These are phyloP conservation scores for Cryptosporidium felis DNA, from an alignment of 169 alveolate genomes.

Conservation along the genomic window DNA sequence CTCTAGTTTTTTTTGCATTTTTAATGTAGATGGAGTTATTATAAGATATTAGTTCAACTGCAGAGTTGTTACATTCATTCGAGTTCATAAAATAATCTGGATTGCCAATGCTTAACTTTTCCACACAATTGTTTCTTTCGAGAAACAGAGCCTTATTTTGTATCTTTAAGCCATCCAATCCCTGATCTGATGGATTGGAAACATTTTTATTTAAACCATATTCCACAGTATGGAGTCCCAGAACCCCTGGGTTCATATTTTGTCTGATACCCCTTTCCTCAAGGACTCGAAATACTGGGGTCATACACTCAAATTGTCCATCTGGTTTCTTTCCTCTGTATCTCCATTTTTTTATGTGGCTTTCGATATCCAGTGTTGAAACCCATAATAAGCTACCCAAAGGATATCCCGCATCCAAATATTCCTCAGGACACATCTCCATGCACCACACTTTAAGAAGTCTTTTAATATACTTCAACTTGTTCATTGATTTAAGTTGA, in stretches of 20 bases:
- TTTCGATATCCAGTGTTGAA: constrained; percentile 58
- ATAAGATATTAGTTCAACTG: not conserved
- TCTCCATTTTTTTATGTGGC: constrained; percentile 68
- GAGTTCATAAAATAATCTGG: not conserved
- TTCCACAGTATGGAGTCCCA: not conserved
- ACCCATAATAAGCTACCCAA: constrained; percentile 67
- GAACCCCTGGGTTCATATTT: not conserved
- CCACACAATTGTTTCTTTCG: not conserved
- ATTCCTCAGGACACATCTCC: constrained; percentile 70
- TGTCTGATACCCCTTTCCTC: not conserved
- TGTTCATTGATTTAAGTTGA: constrained; percentile 66
- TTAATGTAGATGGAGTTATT: constrained; percentile 1
- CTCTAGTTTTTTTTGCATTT: constrained; percentile 9
- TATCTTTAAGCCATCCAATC: not conserved
- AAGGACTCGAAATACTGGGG: not conserved
- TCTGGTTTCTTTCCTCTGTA: constrained; percentile 48
- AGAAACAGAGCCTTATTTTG: not conserved
- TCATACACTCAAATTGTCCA: not conserved
- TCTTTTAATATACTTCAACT: constrained; percentile 22
- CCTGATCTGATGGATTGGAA: not conserved
- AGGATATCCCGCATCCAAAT: constrained; percentile 69
- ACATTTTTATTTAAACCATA: not conserved
- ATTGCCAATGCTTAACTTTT: not conserved
- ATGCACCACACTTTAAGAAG: constrained; percentile 67
- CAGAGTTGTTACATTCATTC: not conserved